Base-by-base conservation (phyloP, 176 grass and related monocot species). In the Zoysia japonica region DNA sequence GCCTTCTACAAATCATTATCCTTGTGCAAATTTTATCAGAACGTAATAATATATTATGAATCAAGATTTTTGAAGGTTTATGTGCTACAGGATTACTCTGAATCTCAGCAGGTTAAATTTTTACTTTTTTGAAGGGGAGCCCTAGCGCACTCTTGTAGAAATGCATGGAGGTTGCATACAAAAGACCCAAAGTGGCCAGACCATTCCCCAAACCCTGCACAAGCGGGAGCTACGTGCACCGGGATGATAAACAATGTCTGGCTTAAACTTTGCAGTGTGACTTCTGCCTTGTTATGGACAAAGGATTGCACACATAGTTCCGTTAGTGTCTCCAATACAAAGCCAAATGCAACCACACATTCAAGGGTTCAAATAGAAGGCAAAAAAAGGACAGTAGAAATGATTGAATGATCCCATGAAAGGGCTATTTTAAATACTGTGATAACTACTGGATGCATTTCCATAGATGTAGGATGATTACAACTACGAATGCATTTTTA, bases 331-430 rank as follows among this genome's bases (percentile, higher is more conserved):
- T 20, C 12, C 10, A 52, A 75, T 19, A 37, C 45, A 62, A 53
- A 46, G 54, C 75, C 65, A 81, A 81, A 64, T 16, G 15, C 62
- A 86, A 14, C 35, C 53, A 54, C 5, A 38, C 15, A 83, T 28
- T 4, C 8, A 63, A 50, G 49, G 62, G 10, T 70, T 63, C 59
- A n/a, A 81, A 74, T 6, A 16, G 19, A 55, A 74, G 43, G 37
- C 17, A 86, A 63, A 81, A 11, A 41, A 63, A 62, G 11, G 12
- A 76, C 1, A 75, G 52, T 44, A 61, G 50, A 82, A 68, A 70
- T 51, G 6, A 61, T 5, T 62, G 35, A 61, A 61, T 28, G 43
- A 50, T 70, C 4, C 46, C 15, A 61, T 5, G 45, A 51, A 5
- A 9, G 0, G 11, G 7, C 3, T 51, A 81, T 47, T 62, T 62